These are phyloP conservation scores for Poa annua DNA, from an alignment of 176 grass and related monocot species.

Conservation along the genomic window DNA sequence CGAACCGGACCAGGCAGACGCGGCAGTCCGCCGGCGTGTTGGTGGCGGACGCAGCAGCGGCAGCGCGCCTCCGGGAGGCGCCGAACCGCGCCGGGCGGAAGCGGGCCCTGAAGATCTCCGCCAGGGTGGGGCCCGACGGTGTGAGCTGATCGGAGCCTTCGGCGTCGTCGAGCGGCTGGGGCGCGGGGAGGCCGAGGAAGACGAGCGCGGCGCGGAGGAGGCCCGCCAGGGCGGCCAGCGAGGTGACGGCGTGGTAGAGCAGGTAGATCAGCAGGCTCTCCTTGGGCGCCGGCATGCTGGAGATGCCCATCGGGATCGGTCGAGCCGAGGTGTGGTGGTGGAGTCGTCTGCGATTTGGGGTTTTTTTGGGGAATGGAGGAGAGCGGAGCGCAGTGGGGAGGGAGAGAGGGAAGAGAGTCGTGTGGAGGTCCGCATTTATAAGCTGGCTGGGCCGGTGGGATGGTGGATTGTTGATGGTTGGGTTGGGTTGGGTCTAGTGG, in stretches of 20 bases:
- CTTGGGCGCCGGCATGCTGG: conserved; percentile 74
- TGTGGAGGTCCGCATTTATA: conserved; percentile 55
- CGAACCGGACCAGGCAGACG: conserved; percentile 80
- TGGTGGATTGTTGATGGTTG: too few species aligned
- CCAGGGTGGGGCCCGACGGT: conserved; percentile 28
- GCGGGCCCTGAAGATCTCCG: conserved; percentile 46
- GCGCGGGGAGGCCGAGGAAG: conserved; percentile 54
- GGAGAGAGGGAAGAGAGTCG: too few species aligned
- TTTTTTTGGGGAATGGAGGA: conserved; percentile 13
- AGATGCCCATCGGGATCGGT: conserved; percentile 66
- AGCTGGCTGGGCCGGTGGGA: not conserved
- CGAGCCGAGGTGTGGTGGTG: not conserved
- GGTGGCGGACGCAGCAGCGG: not conserved
- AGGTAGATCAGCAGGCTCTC: conserved; percentile 77
- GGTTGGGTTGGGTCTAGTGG: not conserved
- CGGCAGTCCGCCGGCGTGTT: conserved; percentile 59
- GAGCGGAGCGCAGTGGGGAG: not conserved
- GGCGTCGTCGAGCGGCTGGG: conserved; percentile 3
- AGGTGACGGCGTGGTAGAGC: conserved; percentile 65
- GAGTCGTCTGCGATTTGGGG: conserved; percentile 32
- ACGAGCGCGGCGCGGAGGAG: conserved; percentile 56
- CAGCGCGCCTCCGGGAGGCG: conserved; percentile 15
- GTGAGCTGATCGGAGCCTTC: conserved; percentile 30
- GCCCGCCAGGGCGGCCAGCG: conserved; percentile 60
- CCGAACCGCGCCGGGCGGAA: conserved; percentile 58